phyloP scores from a whole-genome alignment of 1,284 basidiomycete species.

The Macrocystidia cucumis region DNA sequence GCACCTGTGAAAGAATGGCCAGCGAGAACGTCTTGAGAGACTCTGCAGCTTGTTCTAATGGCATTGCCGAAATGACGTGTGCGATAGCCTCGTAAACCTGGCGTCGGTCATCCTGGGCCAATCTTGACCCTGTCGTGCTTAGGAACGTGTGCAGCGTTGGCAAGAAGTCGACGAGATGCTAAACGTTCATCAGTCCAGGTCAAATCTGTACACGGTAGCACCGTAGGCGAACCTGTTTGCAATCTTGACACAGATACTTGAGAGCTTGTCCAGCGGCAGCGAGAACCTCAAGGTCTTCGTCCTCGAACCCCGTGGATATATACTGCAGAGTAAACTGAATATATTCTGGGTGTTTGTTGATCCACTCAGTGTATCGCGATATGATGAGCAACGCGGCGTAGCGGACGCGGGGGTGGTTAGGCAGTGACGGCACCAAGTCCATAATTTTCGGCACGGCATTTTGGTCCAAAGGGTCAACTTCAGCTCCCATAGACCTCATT shows the following conservation, averaged over 20 bases:
- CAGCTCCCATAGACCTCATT: slow-evolving; percentile 97
- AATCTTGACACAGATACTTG: slow-evolving; percentile 97
- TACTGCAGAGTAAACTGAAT: slow-evolving; percentile 86
- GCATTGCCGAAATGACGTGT: slow-evolving; percentile 91
- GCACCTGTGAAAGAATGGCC: slow-evolving; percentile 67
- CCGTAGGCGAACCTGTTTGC: slow-evolving; percentile 57
- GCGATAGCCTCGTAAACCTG: slow-evolving; percentile 95
- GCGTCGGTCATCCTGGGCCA: slow-evolving; percentile 83
- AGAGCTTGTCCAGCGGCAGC: slow-evolving; percentile 95
- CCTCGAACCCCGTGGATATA: slow-evolving; percentile 88
- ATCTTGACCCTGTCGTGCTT: slow-evolving; percentile 65
- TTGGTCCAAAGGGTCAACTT: slow-evolving; percentile 82
- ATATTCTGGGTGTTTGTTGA: slow-evolving; percentile 84
- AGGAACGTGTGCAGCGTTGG: slow-evolving; percentile 91
- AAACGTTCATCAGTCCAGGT: slow-evolving; percentile 7
- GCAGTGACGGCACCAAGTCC: slow-evolving; percentile 88
- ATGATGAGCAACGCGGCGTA: slow-evolving; percentile 96
- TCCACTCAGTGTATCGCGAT: slow-evolving; percentile 96
- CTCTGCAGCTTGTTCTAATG: slow-evolving; percentile 76
- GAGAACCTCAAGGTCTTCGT: slow-evolving; percentile 73
- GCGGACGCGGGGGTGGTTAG: slow-evolving; percentile 85
- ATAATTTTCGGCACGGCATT: slow-evolving; percentile 91
- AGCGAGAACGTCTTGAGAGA: slow-evolving; percentile 81
- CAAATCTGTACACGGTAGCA: background rate
- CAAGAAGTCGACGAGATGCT: slow-evolving; percentile 90